phyloP scores from a whole-genome alignment of 2,329 filamentous ascomycete species.

The Apiospora aurea region DNA sequence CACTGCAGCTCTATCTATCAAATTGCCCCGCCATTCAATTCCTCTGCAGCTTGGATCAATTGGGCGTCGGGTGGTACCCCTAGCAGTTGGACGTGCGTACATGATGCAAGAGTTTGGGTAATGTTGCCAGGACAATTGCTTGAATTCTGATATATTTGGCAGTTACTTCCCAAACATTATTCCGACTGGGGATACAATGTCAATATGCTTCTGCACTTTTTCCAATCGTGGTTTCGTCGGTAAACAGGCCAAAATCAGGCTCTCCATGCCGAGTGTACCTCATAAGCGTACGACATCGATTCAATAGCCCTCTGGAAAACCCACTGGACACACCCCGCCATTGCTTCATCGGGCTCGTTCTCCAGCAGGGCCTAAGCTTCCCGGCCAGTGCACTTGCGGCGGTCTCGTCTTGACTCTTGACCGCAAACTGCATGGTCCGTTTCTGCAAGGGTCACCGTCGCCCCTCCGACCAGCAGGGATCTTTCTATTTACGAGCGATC shows the following conservation, averaged over 20 bases:
- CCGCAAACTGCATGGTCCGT: not conserved
- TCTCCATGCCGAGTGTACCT: not conserved
- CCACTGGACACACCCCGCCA: not conserved
- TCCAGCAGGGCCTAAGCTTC: constrained; percentile 1
- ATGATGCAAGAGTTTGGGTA: not conserved
- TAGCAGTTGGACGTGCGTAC: not conserved
- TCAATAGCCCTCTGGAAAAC: not conserved
- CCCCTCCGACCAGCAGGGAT: constrained; percentile 23
- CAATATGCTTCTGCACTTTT: not conserved
- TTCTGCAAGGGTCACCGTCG: constrained; percentile 18
- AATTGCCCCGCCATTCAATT: constrained; percentile 11
- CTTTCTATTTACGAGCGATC: constrained; percentile 10
- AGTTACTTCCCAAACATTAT: not conserved
- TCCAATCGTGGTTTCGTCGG: not conserved
- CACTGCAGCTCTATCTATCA: not conserved
- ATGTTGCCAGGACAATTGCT: not conserved
- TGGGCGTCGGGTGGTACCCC: not conserved
- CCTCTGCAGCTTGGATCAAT: not conserved
- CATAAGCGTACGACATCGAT: not conserved
- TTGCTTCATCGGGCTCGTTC: not conserved
- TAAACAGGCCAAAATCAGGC: not conserved
- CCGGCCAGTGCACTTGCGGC: not conserved
- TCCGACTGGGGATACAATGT: no score
- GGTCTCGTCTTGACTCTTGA: not conserved
- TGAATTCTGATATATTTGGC: not conserved